phyloP scores from a whole-genome alignment of 73 alveolate species.

The Tetrahymena malaccensis region DNA sequence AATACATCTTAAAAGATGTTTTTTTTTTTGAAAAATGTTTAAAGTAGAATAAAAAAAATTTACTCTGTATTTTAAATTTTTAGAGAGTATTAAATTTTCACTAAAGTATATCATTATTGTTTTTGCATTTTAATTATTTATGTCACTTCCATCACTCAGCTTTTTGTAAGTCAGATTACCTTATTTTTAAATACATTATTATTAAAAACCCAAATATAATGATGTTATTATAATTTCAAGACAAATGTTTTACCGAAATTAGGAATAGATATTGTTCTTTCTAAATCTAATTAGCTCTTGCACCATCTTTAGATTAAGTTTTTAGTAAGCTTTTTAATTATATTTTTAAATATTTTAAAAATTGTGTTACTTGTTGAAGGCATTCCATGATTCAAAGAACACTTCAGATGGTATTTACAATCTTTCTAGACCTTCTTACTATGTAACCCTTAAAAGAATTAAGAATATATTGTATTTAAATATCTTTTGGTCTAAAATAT shows the following conservation, averaged over 20 bases:
- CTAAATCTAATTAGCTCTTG: conserved; percentile 27
- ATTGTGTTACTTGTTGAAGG: neutral
- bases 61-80: neutral
- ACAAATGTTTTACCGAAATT: conserved; percentile 1
- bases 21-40: neutral
- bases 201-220: conserved; percentile 1
- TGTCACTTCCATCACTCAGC: neutral
- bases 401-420: neutral
- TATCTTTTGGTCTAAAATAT: neutral
- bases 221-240: neutral
- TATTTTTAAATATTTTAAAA: neutral
- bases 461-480: neutral
- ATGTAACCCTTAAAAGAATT: neutral
- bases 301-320: conserved; percentile 25
- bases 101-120: conserved; percentile 6
- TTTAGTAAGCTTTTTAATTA: neutral
- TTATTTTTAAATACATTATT: neutral
- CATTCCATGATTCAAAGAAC: neutral
- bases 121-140: conserved; percentile 21
- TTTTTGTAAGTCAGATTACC: conserved; percentile 19
- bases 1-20: neutral
- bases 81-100: neutral
- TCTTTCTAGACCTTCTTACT: neutral
- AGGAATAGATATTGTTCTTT: conserved; percentile 29
- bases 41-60: neutral